Base-by-base conservation (phyloP, 768 basidiomycete genomes). In the Lactarius indigo region DNA sequence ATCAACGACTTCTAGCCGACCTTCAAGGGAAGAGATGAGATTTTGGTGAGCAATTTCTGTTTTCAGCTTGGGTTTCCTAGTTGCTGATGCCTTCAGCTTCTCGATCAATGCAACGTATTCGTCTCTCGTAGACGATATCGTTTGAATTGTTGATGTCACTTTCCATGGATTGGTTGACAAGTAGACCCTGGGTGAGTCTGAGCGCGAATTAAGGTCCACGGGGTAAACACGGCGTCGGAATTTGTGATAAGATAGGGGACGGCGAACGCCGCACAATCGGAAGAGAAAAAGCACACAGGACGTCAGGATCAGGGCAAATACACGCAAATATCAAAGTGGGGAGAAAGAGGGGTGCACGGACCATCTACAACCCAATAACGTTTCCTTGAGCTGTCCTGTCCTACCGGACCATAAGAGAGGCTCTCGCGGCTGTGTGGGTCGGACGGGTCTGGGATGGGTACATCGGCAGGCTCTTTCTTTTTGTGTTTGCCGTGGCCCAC, bases 121-220 rank as follows among this genome's bases (percentile, higher is more conserved):
- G 59, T 87, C 87, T 55, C 83, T 82, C 17, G 90, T 88, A 4
- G 89, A 88, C 17, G 90, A 84, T 61, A 89, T 77, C 13, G 87
- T 82, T 71, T 87, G 82, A 72, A 94, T 90, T 18, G 88, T 88
- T 37, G 91, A 87, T 10, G 87, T 85, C 52, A 88, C 87, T 79
- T 94, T 95, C 92, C 91, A 95, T 26, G 93, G 93, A 76, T 95
- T 95, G 17, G 90, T 91, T 39, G 92, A 94, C 44, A 84, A 79
- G 73, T 92, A 95, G 61, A 94, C 78, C 66, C 93, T 86, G 30
- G 92, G 91, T 57, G 93, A 94, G 79, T 92, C 92, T 94, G 70
- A 59, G 64, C 37, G 57, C 37, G 55, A 52, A 69, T 62, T 39
- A 54, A 54, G 50, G 58, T 26, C 30, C 37, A 60, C 31, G 64